phyloP scores from a whole-genome alignment of 257 asterid species.

The Gentiana macrophylla region DNA sequence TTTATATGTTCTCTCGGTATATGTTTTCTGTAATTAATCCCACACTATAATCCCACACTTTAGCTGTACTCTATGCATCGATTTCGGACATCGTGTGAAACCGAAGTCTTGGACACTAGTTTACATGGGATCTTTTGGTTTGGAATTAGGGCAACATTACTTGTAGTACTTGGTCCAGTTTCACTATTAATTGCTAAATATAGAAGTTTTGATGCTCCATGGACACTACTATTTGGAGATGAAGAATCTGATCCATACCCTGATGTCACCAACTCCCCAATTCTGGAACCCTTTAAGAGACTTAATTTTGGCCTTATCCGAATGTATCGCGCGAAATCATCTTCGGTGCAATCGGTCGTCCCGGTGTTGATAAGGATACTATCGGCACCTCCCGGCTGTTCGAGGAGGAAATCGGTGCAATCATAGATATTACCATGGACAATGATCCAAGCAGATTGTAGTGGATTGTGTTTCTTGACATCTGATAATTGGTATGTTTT shows the following conservation, averaged over 20 bases:
- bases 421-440: constrained; percentile 88
- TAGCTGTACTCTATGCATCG: constrained; percentile 86
- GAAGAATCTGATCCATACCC: constrained; percentile 58
- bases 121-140: constrained; percentile 65
- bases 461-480: constrained; percentile 57
- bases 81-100: constrained; percentile 62
- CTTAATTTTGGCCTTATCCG: constrained; percentile 79
- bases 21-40: constrained; percentile 55
- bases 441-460: constrained; percentile 79
- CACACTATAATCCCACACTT: constrained; percentile 58
- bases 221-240: constrained; percentile 66
- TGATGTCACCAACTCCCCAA: constrained; percentile 65
- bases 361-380: constrained; percentile 90
- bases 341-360: constrained; percentile 77
- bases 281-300: constrained; percentile 56
- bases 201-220: constrained; percentile 36
- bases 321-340: constrained; percentile 90
- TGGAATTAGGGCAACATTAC: constrained; percentile 54
- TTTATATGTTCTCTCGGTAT: constrained; percentile 66
- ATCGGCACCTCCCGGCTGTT: constrained; percentile 91
- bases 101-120: constrained; percentile 35
- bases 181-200: constrained; percentile 52
- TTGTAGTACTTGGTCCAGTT: constrained; percentile 11
- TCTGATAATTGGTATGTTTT: constrained; percentile 55
- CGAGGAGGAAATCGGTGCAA: constrained; percentile 61